Conservation (phyloP, 2,329 filamentous ascomycete species). For the Exophiala lecanii-corni region DNA sequence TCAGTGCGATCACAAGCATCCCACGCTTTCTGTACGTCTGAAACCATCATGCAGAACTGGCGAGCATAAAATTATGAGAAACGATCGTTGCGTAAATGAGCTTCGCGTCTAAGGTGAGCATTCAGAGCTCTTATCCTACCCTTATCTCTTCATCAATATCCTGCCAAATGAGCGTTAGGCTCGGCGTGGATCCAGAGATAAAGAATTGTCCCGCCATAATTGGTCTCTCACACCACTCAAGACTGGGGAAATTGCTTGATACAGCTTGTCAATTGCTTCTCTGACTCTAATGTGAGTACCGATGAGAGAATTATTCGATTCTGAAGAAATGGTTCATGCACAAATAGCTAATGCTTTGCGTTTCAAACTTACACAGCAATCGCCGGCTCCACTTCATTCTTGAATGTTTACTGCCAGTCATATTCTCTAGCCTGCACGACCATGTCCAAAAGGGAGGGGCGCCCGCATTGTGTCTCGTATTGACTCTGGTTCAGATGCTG, state of each 20-base stretch:
- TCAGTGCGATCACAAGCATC: constrained; percentile 50
- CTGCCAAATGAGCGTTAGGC: constrained; percentile 9
- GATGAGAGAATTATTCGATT: background rate
- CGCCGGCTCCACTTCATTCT: too few species aligned
- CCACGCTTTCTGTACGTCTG: constrained; percentile 44
- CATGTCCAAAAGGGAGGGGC: too few species aligned
- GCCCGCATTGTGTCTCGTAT: too few species aligned
- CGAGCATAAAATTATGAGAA: background rate
- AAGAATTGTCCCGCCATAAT: background rate
- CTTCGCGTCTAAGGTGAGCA: background rate
- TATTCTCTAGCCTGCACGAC: too few species aligned
- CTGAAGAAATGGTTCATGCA: too few species aligned
- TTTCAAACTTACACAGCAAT: too few species aligned
- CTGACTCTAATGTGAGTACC: background rate
- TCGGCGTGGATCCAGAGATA: constrained; percentile 5
- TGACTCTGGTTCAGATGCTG: too few species aligned
- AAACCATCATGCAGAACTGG: constrained; percentile 22
- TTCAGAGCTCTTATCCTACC: constrained; percentile 11
- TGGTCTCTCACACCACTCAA: constrained; percentile 1
- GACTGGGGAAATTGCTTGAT: background rate
- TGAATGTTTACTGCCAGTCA: too few species aligned
- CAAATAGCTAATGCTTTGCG: too few species aligned
- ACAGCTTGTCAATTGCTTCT: constrained; percentile 1
- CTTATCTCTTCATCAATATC: constrained; percentile 7
- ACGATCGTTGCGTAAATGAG: background rate